phyloP scores from a whole-genome alignment of 805 yeast species.

The Komagataella mondaviorum region DNA sequence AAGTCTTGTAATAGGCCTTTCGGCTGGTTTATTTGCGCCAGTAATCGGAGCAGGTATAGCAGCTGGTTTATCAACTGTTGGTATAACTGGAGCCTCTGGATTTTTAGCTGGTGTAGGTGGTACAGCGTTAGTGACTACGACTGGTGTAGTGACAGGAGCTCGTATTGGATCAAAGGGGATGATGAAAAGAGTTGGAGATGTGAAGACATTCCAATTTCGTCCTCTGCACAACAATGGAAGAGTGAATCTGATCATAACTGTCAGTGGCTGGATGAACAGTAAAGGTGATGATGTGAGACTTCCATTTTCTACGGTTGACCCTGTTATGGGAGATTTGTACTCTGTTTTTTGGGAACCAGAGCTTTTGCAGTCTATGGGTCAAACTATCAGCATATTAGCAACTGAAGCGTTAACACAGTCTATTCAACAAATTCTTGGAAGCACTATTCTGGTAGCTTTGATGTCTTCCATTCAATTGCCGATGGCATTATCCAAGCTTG shows the following conservation, averaged over 20 bases:
- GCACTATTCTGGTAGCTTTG: constrained; percentile 75
- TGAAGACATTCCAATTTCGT: constrained; percentile 83
- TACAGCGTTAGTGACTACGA: constrained; percentile 82
- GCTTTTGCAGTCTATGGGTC: constrained; percentile 91
- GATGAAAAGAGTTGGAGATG: constrained; percentile 78
- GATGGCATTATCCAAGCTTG: constrained; percentile 77
- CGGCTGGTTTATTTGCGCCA: constrained; percentile 94
- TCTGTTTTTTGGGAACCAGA: constrained; percentile 97
- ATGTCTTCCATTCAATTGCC: constrained; percentile 93
- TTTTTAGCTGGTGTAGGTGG: constrained; percentile 97
- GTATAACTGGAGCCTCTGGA: constrained; percentile 86
- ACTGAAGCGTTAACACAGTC: constrained; percentile 88
- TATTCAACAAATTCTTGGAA: constrained; percentile 89
- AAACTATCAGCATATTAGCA: constrained; percentile 85
- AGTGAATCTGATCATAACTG: constrained; percentile 75
- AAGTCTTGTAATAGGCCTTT: constrained; percentile 81
- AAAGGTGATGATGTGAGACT: constrained; percentile 89
- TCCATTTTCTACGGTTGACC: constrained; percentile 94
- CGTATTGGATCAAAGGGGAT: constrained; percentile 79
- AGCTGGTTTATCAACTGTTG: constrained; percentile 91
- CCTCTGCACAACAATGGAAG: constrained; percentile 88
- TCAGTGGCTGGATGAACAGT: constrained; percentile 97
- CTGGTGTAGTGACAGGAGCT: constrained; percentile 88
- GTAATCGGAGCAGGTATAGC: constrained; percentile 98
- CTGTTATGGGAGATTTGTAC: constrained; percentile 92